Conservation (phyloP, 345 rosid genomes). For the Noccaea bulbosa region DNA sequence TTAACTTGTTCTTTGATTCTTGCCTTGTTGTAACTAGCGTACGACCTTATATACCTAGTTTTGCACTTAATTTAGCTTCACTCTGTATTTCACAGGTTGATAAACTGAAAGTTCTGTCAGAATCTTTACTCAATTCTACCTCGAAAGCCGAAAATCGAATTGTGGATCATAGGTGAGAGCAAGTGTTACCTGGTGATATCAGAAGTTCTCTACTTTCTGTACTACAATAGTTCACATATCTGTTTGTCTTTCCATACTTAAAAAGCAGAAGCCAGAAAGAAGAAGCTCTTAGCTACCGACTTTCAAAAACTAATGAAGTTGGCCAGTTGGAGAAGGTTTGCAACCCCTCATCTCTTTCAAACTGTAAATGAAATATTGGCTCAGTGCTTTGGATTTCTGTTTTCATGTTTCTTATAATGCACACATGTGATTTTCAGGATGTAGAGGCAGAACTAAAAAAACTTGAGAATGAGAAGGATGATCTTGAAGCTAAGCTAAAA, state of each 20-base stretch:
- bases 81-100: slow-evolving; percentile 62
- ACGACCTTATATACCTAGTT: slow-evolving; percentile 3
- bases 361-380: background rate
- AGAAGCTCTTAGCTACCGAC: slow-evolving; percentile 78
- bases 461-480: slow-evolving; percentile 70
- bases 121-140: slow-evolving; percentile 75
- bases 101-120: slow-evolving; percentile 80
- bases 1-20: no score
- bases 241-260: slow-evolving; percentile 3
- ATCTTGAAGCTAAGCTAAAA: slow-evolving; percentile 78
- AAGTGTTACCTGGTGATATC: slow-evolving; percentile 12
- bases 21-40: no score
- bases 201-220: background rate
- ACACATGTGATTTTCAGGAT: slow-evolving; percentile 57
- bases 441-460: slow-evolving; percentile 57
- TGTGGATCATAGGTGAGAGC: slow-evolving; percentile 71
- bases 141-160: slow-evolving; percentile 80
- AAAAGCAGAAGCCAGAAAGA: slow-evolving; percentile 74
- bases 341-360: slow-evolving; percentile 19
- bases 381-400: slow-evolving; percentile 7
- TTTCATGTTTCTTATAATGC: slow-evolving; percentile 19
- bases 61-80: background rate
- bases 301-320: slow-evolving; percentile 77
- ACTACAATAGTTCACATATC: slow-evolving; percentile 7
- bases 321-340: slow-evolving; percentile 80